Conservation (phyloP, 75 land plant genomes). For the Picea glauca region DNA sequence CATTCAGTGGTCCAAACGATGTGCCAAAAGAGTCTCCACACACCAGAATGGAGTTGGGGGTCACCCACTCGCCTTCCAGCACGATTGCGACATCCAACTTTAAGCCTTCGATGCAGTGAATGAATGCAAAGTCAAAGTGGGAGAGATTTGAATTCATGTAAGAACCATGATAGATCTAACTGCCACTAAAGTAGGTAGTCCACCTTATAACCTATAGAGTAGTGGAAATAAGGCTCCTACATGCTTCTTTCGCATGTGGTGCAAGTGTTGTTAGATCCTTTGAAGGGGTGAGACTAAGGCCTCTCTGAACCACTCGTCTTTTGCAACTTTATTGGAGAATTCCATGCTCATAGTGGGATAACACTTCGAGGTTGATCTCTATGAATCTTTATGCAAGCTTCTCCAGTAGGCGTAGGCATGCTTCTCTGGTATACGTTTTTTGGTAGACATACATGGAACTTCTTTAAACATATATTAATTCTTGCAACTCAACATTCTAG, state of each 20-base stretch:
- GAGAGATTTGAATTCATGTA: conserved; percentile 33
- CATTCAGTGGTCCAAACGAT: conserved; percentile 27
- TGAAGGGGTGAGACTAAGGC: conserved; percentile 38
- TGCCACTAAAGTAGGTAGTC: conserved; percentile 37
- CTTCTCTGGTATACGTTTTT: no score
- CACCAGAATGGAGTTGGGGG: conserved; percentile 53
- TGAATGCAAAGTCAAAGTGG: conserved; percentile 33
- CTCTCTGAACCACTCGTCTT: no score
- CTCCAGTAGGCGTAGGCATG: no score
- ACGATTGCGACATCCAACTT: conserved; percentile 13
- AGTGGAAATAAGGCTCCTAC: conserved; percentile 49
- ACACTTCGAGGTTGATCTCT: no score
- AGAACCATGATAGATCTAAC: conserved; percentile 35
- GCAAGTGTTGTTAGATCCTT: conserved; percentile 47
- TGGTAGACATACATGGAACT: no score
- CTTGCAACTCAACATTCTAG: no score
- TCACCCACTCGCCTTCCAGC: conserved; percentile 38
- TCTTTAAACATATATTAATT: no score
- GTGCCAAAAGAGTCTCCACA: conserved; percentile 16
- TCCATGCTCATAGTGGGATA: no score
- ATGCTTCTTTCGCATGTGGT: conserved; percentile 56
- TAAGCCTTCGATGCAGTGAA: not conserved
- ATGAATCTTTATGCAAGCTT: no score
- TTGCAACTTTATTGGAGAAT: no score
- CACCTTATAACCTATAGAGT: conserved; percentile 77